Evolutionary conservation across 106 monocot species (phyloP).

Genomic region (Dendrobium catenatum): DNA sequence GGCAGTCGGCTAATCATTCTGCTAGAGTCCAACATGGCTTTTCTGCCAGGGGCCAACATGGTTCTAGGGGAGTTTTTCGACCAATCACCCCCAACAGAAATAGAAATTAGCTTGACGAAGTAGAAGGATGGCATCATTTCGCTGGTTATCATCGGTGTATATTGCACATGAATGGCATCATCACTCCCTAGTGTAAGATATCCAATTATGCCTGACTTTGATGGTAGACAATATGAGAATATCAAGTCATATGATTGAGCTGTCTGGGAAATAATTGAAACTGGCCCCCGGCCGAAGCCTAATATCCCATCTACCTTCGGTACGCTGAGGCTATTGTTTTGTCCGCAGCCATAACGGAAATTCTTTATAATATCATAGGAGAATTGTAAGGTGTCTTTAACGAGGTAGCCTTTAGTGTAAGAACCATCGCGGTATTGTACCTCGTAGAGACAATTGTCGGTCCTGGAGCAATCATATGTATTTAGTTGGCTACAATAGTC

Average conservation of each 20-base stretch:
- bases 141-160: too few species aligned
- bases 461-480: background rate
- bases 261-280: constrained; percentile 19
- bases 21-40: too few species aligned
- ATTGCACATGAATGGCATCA: too few species aligned
- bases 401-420: constrained; percentile 4
- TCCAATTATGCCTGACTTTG: background rate
- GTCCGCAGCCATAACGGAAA: constrained; percentile 36
- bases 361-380: constrained; percentile 6
- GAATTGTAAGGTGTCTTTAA: background rate
- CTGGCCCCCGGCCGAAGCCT: too few species aligned
- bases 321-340: constrained; percentile 4
- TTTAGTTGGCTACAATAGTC: constrained; percentile 9
- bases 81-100: too few species aligned
- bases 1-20: constrained; percentile 4
- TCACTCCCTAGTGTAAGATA: too few species aligned
- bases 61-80: too few species aligned
- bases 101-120: too few species aligned
- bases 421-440: constrained; percentile 20
- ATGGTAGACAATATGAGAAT: constrained; percentile 39
- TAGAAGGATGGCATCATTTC: too few species aligned
- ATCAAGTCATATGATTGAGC: background rate
- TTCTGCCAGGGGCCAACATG: too few species aligned
- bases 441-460: constrained; percentile 13
- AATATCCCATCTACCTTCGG: background rate